Base-by-base conservation (phyloP, 1,139 yeast species). In the Lodderomyces pseudojiufengensis region DNA sequence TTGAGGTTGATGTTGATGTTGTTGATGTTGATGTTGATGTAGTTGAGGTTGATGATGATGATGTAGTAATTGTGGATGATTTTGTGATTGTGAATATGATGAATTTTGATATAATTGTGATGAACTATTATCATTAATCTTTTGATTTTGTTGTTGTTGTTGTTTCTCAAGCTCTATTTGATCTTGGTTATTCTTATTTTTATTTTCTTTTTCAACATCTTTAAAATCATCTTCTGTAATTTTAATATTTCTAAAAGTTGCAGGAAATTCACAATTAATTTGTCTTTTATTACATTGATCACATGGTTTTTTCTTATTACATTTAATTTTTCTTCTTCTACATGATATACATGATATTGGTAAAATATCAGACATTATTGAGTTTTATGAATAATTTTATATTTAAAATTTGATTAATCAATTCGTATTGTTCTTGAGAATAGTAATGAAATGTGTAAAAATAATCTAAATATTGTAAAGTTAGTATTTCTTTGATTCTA, bases 271-370 rank as follows among this genome's bases (percentile, higher is more conserved):
- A 44, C 73, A 66, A 2, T 51, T 52, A 9, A 64, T 51, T 9
- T 55, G 50, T 28, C 70, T 43, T 35, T 52, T 54, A 8, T 45
- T 45, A 45, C 71, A 66, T 39, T 65, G 71, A 40, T 65, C 62
- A 41, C 73, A 66, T 0, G 73, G 72, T 35, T 61, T 62, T 32
- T 48, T 45, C 46, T 63, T 64, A 42, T 65, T 65, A 48, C 73
- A 66, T 37, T 64, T 63, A 33, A 65, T 65, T 46, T 66, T 66
- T 48, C 59, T 63, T 40, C 65, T 57, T 24, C 73, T 54, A 42
- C 73, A 66, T 9, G 70, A 63, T n/a, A 64, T 51, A 43, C 73
- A 66, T 2, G 71, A 64, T 14, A 66, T 66, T 16, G 72, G 72
- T 24, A 60, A 52, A 10, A 50, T 46, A 37, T 64, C 70, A 6